phyloP scores from a whole-genome alignment of 495 filamentous ascomycete genomes.

The Elaphomyces granulatus region DNA sequence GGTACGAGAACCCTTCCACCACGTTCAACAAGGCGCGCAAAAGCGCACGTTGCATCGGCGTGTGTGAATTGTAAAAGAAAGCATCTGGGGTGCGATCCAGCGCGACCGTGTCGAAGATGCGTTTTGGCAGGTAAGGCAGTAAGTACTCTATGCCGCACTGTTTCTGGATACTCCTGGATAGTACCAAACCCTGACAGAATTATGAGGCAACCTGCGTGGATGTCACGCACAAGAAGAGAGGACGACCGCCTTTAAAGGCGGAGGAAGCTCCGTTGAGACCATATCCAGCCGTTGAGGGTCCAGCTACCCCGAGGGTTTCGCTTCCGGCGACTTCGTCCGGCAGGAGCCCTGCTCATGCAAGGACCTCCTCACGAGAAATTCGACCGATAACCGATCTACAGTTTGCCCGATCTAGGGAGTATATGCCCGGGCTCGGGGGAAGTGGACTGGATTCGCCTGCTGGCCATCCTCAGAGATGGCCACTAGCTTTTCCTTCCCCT shows the following conservation, averaged over 20 bases:
- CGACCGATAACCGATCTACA: conserved; percentile 33
- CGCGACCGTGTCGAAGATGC: conserved; percentile 47
- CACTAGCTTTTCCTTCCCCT: conserved; percentile 22
- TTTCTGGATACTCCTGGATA: conserved; percentile 8
- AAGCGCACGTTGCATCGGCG: conserved; percentile 91
- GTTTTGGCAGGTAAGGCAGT: conserved; percentile 51
- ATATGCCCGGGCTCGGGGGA: conserved; percentile 11
- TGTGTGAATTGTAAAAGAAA: conserved; percentile 97
- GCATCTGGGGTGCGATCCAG: conserved; percentile 68
- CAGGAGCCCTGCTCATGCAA: conserved; percentile 22
- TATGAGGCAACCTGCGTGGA: conserved; percentile 75
- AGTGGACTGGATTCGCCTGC: conserved; percentile 14
- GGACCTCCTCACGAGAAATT: conserved; percentile 31
- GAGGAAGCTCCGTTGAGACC: conserved; percentile 41
- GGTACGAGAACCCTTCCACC: conserved; percentile 24
- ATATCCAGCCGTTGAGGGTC: conserved; percentile 20
- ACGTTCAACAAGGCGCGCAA: conserved; percentile 68
- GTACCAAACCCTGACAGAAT: conserved; percentile 4
- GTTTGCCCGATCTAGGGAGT: conserved; percentile 3
- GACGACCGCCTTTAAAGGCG: conserved; percentile 79
- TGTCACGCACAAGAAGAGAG: conserved; percentile 93
- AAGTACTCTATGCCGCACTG: conserved; percentile 23
- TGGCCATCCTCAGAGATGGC: conserved; percentile 25
- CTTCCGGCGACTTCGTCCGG: conserved; percentile 15
- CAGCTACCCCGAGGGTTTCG: conserved; percentile 14